Percentiles rank a stretch among this genome's conserved stretches.
Conservation (phyloP, 495 filamentous ascomycete species). For the Neurospora hispaniola region DNA sequence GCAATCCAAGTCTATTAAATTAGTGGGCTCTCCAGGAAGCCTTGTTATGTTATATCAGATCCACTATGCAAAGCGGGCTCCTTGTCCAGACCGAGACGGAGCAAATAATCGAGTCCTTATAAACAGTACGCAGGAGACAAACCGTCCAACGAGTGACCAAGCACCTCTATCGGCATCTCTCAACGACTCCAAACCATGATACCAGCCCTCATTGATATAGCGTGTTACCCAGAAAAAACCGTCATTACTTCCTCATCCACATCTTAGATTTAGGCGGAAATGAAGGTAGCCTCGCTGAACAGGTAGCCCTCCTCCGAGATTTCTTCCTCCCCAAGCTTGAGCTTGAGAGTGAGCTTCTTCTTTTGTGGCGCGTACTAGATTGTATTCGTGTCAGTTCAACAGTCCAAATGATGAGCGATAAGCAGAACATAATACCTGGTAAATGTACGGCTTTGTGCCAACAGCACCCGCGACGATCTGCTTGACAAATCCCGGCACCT, state of each 20-base stretch:
- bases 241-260: neutral
- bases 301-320: conserved; percentile 63
- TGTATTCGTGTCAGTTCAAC: neutral
- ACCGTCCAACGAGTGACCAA: conserved; percentile 4
- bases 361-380: conserved; percentile 52
- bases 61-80: neutral
- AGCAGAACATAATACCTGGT: conserved; percentile 52
- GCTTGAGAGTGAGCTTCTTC: conserved; percentile 52
- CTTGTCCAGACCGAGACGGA: neutral
- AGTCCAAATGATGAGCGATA: neutral
- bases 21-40: neutral
- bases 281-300: conserved; percentile 87
- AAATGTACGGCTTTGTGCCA: conserved; percentile 93
- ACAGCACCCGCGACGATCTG: conserved; percentile 74
- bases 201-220: neutral
- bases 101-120: conserved; percentile 1
- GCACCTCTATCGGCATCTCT: conserved; percentile 1
- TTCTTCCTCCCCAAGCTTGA: conserved; percentile 73
- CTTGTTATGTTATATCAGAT: neutral
- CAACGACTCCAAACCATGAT: conserved; percentile 7
- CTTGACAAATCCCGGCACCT: conserved; percentile 93
- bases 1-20: neutral
- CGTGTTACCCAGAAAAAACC: conserved; percentile 1
- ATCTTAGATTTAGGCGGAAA: conserved; percentile 39
- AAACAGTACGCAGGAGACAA: neutral